Base-by-base conservation (phyloP, 768 basidiomycete genomes). In the Strobilomyces dryophilus region DNA sequence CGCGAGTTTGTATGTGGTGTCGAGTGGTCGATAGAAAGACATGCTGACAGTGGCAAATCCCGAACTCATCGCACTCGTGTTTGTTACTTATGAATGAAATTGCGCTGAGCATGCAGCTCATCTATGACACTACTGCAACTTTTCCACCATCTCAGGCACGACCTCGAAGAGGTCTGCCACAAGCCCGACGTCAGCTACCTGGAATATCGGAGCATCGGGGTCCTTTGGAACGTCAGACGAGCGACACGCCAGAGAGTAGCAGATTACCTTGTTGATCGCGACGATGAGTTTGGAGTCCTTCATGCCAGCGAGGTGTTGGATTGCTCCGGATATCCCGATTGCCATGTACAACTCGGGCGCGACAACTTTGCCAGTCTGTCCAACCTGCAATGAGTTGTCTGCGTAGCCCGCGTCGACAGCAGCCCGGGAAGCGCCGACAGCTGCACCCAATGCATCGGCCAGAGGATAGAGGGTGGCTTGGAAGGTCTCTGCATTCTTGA, bases 301-400 rank as follows among this genome's bases (percentile, higher is more conserved):
- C 97, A 98, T 99, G 9, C 97, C 97, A 20, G 97, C 97, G 50
- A 98, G 76, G 75, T 99, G 97, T 73, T 99, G 97, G 62, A 98
- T 99, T 14, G 97, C 97, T 17, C 97, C 97, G 9, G 94, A 97
- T 61, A 99, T 98, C 47, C 97, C 97, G 45, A 98, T 72, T 4
- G 97, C 97, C 71, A 98, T 81, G 72, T 99, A 99, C 49, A 99
- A 74, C 66, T 95, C 91, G 0, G 97, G 95, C 3, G 97, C 95
- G 40, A 98, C 95, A 34, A 99, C 89, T 73, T 98, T 98, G 51
- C 97, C 97, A 0, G 97, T 99, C 76, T 99, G 97, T 21, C 97
- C 97, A n/a, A 99, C 97, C 71, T 99, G 97, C 47, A 98, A 66
- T 5, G 92, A 94, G 73, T 98, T 98, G 71, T 98, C 97, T 27